Conservation (phyloP, 2,329 filamentous ascomycete genomes). For the Ceratocystis colombiana region DNA sequence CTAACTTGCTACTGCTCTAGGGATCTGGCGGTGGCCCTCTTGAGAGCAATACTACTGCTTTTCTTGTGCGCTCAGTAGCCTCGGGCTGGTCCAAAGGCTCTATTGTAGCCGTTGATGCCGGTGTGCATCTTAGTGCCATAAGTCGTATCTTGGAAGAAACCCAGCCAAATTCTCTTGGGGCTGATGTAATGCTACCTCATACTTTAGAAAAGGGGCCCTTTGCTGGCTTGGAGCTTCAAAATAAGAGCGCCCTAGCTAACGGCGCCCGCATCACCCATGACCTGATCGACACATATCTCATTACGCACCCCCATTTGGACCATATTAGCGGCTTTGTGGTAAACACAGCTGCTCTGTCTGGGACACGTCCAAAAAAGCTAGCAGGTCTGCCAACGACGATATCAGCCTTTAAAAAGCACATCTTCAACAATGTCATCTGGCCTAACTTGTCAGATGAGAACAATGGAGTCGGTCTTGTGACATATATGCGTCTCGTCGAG, state of each 20-base stretch:
- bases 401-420: slow-evolving; percentile 79
- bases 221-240: slow-evolving; percentile 61
- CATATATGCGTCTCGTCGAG: slow-evolving; percentile 78
- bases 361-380: slow-evolving; percentile 70
- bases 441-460: slow-evolving; percentile 95
- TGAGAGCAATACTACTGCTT: slow-evolving; percentile 81
- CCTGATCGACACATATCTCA: slow-evolving; percentile 77
- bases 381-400: slow-evolving; percentile 85
- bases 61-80: slow-evolving; percentile 73
- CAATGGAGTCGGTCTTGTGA: slow-evolving; percentile 83
- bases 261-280: slow-evolving; percentile 68
- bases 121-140: slow-evolving; percentile 79
- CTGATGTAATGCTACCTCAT: slow-evolving; percentile 37
- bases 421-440: slow-evolving; percentile 98
- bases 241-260: slow-evolving; percentile 60
- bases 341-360: slow-evolving; percentile 80
- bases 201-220: slow-evolving; percentile 63
- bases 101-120: slow-evolving; percentile 84
- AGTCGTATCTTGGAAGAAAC: slow-evolving; percentile 61
- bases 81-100: slow-evolving; percentile 74
- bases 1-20: slow-evolving; percentile 37
- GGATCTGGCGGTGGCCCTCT: slow-evolving; percentile 81
- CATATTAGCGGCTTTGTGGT: slow-evolving; percentile 86
- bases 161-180: slow-evolving; percentile 34
- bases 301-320: slow-evolving; percentile 95